Evolutionary conservation across 106 monocot species (phyloP).

Genomic region (Dendrobium chrysotoxum): DNA sequence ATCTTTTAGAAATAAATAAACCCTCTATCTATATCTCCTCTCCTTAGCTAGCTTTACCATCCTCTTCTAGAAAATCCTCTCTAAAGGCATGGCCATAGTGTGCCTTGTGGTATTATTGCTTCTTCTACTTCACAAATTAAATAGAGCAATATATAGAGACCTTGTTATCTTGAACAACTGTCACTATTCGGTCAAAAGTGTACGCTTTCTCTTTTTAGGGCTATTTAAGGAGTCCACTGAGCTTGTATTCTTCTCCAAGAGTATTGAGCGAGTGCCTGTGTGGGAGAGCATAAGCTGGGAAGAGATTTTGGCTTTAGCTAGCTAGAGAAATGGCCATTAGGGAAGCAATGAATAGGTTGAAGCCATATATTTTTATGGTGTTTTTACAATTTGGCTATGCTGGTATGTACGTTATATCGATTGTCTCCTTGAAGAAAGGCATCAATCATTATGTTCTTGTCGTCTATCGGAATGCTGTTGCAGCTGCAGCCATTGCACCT

Average conservation of each 20-base stretch:
- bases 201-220: background rate
- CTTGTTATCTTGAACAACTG: background rate
- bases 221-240: slow-evolving; percentile 1
- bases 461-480: slow-evolving; percentile 45
- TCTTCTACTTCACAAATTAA: too few species aligned
- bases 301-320: background rate
- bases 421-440: slow-evolving; percentile 42
- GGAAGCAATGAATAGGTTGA: slow-evolving; percentile 20
- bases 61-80: background rate
- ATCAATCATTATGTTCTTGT: slow-evolving; percentile 71
- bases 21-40: too few species aligned
- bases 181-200: background rate
- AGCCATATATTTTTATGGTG: slow-evolving; percentile 51
- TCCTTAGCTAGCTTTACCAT: background rate
- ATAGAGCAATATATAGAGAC: background rate
- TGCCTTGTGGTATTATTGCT: too few species aligned
- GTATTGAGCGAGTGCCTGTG: background rate
- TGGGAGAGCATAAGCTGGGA: too few species aligned
- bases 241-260: background rate
- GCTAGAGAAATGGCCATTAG: background rate
- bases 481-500: slow-evolving; percentile 33
- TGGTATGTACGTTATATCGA: slow-evolving; percentile 41
- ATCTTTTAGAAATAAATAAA: too few species aligned
- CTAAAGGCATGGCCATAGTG: background rate
- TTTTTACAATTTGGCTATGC: slow-evolving; percentile 56